A percentile compares a stretch with the other conserved stretches of the same genome.
Evolutionary conservation across 148 eudicot species (phyloP).

Genomic region (Rhododendron molle): DNA sequence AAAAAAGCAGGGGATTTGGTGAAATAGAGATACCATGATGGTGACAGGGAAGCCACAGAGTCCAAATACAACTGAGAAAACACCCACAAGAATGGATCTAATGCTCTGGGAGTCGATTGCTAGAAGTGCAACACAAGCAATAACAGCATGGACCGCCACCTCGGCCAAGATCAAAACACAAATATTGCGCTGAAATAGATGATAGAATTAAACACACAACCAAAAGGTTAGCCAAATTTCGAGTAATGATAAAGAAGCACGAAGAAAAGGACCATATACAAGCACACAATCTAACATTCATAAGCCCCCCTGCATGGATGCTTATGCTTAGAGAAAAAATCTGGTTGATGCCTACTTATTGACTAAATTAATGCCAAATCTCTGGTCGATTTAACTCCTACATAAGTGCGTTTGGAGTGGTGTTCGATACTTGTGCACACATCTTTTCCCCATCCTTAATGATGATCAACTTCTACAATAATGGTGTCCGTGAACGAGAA

Average conservation of each 20-base stretch:
- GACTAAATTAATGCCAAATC: too few relatives aligned
- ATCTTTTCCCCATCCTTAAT: too few relatives aligned
- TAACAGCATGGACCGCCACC: slow-evolving; percentile 5
- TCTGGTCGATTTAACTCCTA: too few relatives aligned
- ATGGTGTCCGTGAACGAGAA: too few relatives aligned
- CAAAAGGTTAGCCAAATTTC: not conserved
- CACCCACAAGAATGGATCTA: slow-evolving; percentile 27
- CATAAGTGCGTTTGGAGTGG: too few relatives aligned
- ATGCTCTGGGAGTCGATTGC: slow-evolving; percentile 6
- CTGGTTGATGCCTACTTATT: too few relatives aligned
- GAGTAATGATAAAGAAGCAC: not conserved
- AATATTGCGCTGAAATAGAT: slow-evolving; percentile 11
- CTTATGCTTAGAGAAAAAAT: too few relatives aligned
- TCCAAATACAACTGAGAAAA: slow-evolving; percentile 21
- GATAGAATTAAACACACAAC: not conserved
- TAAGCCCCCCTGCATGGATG: too few relatives aligned
- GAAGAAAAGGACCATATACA: too few relatives aligned
- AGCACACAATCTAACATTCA: too few relatives aligned
- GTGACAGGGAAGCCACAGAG: slow-evolving; percentile 22
- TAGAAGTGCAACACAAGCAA: slow-evolving; percentile 1
- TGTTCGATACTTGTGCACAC: too few relatives aligned
- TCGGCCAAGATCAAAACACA: not conserved
- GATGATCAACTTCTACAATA: too few relatives aligned
- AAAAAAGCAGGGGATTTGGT: not conserved
- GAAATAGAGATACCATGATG: slow-evolving; percentile 18